Evolutionary conservation across 176 grass and related monocot genomes (phyloP).

Genomic region (Avena atlantica): DNA sequence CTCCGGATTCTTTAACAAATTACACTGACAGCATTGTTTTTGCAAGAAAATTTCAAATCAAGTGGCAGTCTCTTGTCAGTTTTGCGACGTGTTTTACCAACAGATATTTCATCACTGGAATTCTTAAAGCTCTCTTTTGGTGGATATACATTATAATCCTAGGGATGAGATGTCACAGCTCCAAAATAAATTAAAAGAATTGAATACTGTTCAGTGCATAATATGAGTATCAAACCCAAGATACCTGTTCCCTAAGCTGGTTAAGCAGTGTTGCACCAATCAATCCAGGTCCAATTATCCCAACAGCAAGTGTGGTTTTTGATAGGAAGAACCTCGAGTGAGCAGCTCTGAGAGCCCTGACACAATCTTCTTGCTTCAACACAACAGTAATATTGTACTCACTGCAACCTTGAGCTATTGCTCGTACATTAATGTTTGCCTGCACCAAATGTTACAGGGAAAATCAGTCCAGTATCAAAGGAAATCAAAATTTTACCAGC

Average conservation of each 20-base stretch:
- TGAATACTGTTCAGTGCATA: not conserved
- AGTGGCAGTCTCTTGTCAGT: not conserved
- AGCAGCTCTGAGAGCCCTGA: slow-evolving; percentile 80
- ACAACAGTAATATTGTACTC: slow-evolving; percentile 99
- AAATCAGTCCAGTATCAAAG: slow-evolving; percentile 32
- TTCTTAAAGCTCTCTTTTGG: not conserved
- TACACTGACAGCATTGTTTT: slow-evolving; percentile 12
- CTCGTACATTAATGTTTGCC: slow-evolving; percentile 98
- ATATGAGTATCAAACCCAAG: slow-evolving; percentile 14
- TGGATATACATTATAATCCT: not conserved
- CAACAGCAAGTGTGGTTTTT: slow-evolving; percentile 85
- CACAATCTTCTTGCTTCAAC: slow-evolving; percentile 96
- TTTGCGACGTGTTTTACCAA: not conserved
- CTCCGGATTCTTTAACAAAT: not conserved
- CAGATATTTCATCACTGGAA: not conserved
- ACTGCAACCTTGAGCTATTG: slow-evolving; percentile 98
- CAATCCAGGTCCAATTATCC: slow-evolving; percentile 91
- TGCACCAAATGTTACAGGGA: slow-evolving; percentile 40
- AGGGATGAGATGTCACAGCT: slow-evolving; percentile 22
- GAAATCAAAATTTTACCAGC: slow-evolving; percentile 31
- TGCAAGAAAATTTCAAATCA: not conserved
- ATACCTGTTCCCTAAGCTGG: slow-evolving; percentile 96
- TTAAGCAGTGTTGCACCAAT: slow-evolving; percentile 90
- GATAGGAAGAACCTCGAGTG: slow-evolving; percentile 98
- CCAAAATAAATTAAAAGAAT: slow-evolving; percentile 27